Percentiles rank a stretch among this genome's conserved stretches.
Evolutionary conservation across 768 basidiomycete genomes (phyloP).

Genomic region (Collybia sordida): DNA sequence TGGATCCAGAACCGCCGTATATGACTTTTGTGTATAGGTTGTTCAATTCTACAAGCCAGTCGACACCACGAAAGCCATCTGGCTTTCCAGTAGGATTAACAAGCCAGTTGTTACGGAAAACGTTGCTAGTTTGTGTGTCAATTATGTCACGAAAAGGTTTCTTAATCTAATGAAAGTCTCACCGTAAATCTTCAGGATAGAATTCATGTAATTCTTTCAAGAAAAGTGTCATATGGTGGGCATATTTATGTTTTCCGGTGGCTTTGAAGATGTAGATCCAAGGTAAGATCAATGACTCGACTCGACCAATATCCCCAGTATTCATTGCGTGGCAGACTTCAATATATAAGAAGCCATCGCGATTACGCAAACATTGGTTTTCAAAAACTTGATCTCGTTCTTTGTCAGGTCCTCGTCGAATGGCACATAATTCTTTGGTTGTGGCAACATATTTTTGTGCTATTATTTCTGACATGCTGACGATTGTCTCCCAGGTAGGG

Average conservation of each 20-base stretch:
- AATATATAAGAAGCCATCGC: conserved; percentile 31
- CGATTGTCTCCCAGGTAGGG: conserved; percentile 19
- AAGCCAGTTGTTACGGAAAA: too few species aligned
- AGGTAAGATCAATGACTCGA: conserved; percentile 21
- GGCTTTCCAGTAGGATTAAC: too few species aligned
- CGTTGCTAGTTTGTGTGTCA: too few species aligned
- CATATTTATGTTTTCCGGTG: too few species aligned
- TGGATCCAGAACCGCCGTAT: conserved; percentile 11
- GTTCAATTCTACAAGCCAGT: conserved; percentile 32
- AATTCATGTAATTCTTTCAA: too few species aligned
- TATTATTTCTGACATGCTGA: conserved; percentile 10
- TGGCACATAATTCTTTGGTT: not conserved
- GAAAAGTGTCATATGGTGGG: too few species aligned
- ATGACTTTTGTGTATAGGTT: conserved; percentile 27
- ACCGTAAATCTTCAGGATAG: conserved; percentile 12
- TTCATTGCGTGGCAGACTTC: conserved; percentile 27
- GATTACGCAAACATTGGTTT: too few species aligned
- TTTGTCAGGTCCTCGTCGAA: conserved; percentile 16
- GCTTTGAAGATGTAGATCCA: too few species aligned
- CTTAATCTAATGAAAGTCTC: not conserved
- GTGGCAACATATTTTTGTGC: conserved; percentile 12
- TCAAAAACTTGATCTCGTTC: too few species aligned
- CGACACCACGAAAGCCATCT: too few species aligned
- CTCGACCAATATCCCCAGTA: conserved; percentile 28
- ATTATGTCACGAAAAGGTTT: too few species aligned